Conservation (phyloP, 257 asterid species). For the Nicotiana attenuata region DNA sequence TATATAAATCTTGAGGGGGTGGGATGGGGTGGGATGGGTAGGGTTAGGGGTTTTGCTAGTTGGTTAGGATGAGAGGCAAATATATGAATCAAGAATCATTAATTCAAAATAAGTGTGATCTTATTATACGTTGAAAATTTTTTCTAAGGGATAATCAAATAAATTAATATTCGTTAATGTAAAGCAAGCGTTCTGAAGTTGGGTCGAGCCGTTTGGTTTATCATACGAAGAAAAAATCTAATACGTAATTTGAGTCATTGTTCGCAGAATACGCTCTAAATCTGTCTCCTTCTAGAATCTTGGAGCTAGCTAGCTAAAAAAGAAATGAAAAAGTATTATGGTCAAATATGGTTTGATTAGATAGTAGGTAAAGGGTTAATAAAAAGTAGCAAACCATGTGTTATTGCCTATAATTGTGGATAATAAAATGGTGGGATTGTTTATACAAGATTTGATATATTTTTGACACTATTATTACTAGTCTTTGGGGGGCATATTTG, state of each 20-base stretch:
- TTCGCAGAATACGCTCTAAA: background rate
- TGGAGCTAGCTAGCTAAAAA: background rate
- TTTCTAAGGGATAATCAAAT: too few relatives aligned
- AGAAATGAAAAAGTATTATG: background rate
- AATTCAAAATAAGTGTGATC: too few relatives aligned
- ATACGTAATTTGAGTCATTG: too few relatives aligned
- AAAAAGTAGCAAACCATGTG: conserved; percentile 56
- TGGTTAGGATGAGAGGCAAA: background rate
- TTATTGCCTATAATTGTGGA: conserved; percentile 37
- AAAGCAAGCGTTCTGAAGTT: too few relatives aligned
- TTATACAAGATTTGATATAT: conserved; percentile 25
- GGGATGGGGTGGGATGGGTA: too few relatives aligned
- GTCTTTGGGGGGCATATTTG: conserved; percentile 23
- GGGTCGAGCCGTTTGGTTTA: too few relatives aligned
- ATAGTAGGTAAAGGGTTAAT: conserved; percentile 14
- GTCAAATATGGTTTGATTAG: conserved; percentile 22
- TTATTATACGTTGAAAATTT: too few relatives aligned
- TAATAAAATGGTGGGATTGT: conserved; percentile 19
- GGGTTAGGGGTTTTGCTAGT: background rate
- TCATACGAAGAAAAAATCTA: too few relatives aligned
- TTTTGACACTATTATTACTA: conserved; percentile 24
- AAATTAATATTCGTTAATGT: too few relatives aligned
- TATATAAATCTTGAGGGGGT: background rate
- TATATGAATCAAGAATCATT: too few relatives aligned
- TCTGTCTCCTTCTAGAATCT: background rate